Percentiles rank a stretch among this genome's conserved stretches.
Conservation (phyloP, 768 basidiomycete genomes). For the Mycena filopes region DNA sequence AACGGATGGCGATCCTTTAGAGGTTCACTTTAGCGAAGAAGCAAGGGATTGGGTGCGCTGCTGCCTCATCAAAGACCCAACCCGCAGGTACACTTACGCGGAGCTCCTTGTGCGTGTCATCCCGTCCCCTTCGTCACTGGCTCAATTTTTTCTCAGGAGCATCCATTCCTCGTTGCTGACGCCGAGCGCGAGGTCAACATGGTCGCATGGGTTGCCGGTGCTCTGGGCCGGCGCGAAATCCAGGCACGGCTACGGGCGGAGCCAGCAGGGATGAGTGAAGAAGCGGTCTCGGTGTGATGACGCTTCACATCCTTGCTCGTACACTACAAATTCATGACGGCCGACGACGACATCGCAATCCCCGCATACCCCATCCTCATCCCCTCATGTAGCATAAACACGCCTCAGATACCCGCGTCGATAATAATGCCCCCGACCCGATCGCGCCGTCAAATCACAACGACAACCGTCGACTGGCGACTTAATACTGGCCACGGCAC, state of each 20-base stretch:
- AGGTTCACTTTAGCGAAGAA: constrained; percentile 50
- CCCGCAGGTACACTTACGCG: constrained; percentile 82
- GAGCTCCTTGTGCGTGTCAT: constrained; percentile 73
- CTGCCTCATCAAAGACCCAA: constrained; percentile 86
- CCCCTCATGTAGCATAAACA: constrained; percentile 30
- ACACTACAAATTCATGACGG: constrained; percentile 24
- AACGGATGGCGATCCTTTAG: constrained; percentile 23
- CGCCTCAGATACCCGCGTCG: constrained; percentile 29
- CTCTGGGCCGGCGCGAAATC: constrained; percentile 46
- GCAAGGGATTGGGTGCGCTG: constrained; percentile 86
- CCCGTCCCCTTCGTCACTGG: background rate
- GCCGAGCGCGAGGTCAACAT: constrained; percentile 77
- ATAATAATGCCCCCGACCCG: constrained; percentile 26
- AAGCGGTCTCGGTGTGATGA: constrained; percentile 30
- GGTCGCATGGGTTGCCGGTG: constrained; percentile 80
- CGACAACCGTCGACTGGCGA: constrained; percentile 12
- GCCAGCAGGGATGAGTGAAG: constrained; percentile 1
- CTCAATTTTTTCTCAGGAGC: constrained; percentile 57
- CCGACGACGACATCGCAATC: constrained; percentile 13
- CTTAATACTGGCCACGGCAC: constrained; percentile 21
- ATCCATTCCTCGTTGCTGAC: constrained; percentile 82
- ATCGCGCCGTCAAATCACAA: constrained; percentile 12
- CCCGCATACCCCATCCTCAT: constrained; percentile 24
- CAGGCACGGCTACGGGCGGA: constrained; percentile 23
- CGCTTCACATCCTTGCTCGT: constrained; percentile 1